Evolutionary conservation across 805 yeast genomes (phyloP).

Genomic region (Starmerella tilneyi): DNA sequence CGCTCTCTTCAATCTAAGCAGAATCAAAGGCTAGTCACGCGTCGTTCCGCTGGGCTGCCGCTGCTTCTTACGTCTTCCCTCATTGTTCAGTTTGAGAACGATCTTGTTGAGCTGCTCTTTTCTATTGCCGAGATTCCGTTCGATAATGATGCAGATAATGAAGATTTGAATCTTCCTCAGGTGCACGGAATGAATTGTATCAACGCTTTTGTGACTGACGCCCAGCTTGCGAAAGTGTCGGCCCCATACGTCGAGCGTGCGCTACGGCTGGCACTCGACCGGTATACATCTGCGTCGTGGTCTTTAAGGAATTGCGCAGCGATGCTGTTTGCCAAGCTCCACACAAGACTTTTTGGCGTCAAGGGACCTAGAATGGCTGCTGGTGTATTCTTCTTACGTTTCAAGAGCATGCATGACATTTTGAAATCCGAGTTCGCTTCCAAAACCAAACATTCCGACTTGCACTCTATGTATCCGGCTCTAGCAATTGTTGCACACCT

Average conservation of each 20-base stretch:
- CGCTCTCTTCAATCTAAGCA: not conserved
- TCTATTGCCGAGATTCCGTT: slow-evolving; percentile 47
- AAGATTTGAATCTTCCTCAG: slow-evolving; percentile 69
- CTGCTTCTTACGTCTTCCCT: slow-evolving; percentile 44
- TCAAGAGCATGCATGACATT: slow-evolving; percentile 41
- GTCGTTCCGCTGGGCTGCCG: slow-evolving; percentile 92
- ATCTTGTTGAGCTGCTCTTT: slow-evolving; percentile 44
- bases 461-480: slow-evolving; percentile 63
- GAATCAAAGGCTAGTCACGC: slow-evolving; percentile 52
- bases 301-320: slow-evolving; percentile 83
- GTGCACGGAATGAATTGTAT: slow-evolving; percentile 89
- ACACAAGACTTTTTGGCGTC: slow-evolving; percentile 68
- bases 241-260: slow-evolving; percentile 46
- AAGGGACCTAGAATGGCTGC: slow-evolving; percentile 37
- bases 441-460: slow-evolving; percentile 11
- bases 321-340: slow-evolving; percentile 81
- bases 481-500: slow-evolving; percentile 61
- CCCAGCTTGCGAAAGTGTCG: slow-evolving; percentile 48
- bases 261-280: slow-evolving; percentile 47
- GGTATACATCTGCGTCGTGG: slow-evolving; percentile 66
- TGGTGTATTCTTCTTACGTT: slow-evolving; percentile 60
- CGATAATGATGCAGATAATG: slow-evolving; percentile 35
- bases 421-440: slow-evolving; percentile 33
- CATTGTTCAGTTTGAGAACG: slow-evolving; percentile 28
- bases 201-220: slow-evolving; percentile 60